These are phyloP conservation scores for Wallacemonas sp. DNA, from an alignment of 208 protist species.

Conservation along the genomic window DNA sequence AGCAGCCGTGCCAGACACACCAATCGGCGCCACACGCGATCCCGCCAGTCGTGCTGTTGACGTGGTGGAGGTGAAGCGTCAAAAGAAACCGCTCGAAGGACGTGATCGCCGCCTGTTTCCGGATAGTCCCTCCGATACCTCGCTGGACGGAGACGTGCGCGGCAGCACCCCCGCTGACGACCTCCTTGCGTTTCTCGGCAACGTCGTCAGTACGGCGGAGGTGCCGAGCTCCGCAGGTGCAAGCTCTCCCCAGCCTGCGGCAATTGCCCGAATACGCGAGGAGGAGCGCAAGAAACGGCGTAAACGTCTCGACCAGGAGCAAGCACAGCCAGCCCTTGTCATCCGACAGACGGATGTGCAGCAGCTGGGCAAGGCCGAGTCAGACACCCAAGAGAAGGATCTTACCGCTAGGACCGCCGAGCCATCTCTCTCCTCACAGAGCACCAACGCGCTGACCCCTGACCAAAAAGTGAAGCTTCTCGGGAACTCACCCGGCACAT, in stretches of 20 bases:
- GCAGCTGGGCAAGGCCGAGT: not conserved
- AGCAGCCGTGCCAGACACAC: not conserved
- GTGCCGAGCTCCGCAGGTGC: not conserved
- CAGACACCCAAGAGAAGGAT: not conserved
- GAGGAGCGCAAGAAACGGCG: constrained; percentile 2
- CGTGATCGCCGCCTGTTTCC: not conserved
- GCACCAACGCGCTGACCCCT: constrained; percentile 21
- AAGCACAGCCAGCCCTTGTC: not conserved
- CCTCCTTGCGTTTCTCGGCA: constrained; percentile 9
- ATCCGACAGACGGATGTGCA: not conserved
- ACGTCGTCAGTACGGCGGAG: constrained; percentile 9
- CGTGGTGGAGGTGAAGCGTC: not conserved
- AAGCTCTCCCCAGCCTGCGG: too few relatives aligned
- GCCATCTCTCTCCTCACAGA: constrained; percentile 18
- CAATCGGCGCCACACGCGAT: not conserved
- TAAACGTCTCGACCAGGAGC: not conserved
- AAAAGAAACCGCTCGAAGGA: constrained; percentile 1
- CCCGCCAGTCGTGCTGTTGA: not conserved
- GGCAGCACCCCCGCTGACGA: not conserved
- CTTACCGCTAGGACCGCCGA: not conserved
- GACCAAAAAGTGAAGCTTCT: constrained; percentile 1
- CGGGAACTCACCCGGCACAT: not conserved
- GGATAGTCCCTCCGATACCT: not conserved
- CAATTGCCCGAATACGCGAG: not conserved
- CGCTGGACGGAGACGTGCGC: not conserved